These are phyloP conservation scores for Nicotiana knightiana DNA, from an alignment of 257 asterid species.

Conservation along the genomic window DNA sequence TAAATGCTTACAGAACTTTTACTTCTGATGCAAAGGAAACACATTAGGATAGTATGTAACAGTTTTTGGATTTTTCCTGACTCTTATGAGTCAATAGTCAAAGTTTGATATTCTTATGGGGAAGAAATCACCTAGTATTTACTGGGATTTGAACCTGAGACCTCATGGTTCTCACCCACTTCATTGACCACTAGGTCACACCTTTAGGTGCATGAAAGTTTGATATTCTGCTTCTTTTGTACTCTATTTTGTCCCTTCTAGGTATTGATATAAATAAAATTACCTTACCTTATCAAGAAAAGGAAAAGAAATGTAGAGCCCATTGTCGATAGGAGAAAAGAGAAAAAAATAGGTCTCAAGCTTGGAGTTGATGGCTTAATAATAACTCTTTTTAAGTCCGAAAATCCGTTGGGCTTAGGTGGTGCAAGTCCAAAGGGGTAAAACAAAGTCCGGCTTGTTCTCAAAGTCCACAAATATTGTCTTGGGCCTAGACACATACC, in stretches of 20 bases:
- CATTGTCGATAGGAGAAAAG: not conserved
- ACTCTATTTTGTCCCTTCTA: not conserved
- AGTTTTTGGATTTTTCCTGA: not conserved
- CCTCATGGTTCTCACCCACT: too few relatives aligned
- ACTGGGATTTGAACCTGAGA: too few relatives aligned
- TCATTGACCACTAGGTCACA: too few relatives aligned
- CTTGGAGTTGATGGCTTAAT: not conserved
- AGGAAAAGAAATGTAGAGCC: not conserved
- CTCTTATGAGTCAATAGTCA: not conserved
- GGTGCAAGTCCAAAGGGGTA: not conserved
- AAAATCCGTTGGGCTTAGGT: not conserved
- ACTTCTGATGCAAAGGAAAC: not conserved
- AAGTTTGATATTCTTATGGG: too few relatives aligned
- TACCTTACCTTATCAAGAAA: not conserved
- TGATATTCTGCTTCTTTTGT: not conserved
- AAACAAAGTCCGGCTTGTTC: not conserved
- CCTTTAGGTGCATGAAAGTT: too few relatives aligned
- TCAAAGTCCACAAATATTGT: not conserved
- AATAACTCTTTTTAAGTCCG: not conserved
- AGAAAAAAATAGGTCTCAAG: not conserved
- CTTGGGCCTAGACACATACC: not conserved
- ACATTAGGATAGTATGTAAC: not conserved
- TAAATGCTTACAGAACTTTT: not conserved
- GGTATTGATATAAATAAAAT: not conserved
- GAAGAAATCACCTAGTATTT: too few relatives aligned